Evolutionary conservation across 2,329 filamentous ascomycete species (phyloP).

Genomic region (Ascochyta pisi): DNA sequence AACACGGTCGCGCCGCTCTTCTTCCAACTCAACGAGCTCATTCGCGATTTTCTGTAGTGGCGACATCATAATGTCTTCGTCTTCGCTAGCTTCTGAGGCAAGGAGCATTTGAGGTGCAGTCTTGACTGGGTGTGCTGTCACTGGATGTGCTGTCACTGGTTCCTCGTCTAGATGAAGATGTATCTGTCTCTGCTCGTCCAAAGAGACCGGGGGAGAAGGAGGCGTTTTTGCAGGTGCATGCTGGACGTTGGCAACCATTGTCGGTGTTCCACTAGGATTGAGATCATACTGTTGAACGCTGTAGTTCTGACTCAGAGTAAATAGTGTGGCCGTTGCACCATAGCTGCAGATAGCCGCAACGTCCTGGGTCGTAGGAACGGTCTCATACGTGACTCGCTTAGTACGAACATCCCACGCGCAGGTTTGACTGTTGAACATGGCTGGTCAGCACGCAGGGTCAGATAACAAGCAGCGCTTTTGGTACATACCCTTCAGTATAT

Average conservation of each 20-base stretch:
- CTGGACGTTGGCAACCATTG: conserved; percentile 85
- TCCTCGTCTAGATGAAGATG: conserved; percentile 33
- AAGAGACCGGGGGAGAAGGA: conserved; percentile 81
- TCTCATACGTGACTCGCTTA: conserved; percentile 92
- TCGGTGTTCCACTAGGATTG: conserved; percentile 70
- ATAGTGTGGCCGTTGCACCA: conserved; percentile 87
- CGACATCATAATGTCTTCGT: conserved; percentile 67
- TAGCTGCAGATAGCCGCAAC: conserved; percentile 85
- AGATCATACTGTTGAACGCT: conserved; percentile 96
- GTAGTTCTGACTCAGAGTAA: conserved; percentile 86
- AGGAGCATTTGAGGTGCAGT: conserved; percentile 44
- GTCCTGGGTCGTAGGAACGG: conserved; percentile 82
- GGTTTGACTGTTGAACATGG: conserved; percentile 68
- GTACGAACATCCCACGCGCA: conserved; percentile 96
- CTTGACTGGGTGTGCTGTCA: conserved; percentile 39
- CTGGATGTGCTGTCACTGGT: conserved; percentile 43
- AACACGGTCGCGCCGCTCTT: conserved; percentile 66
- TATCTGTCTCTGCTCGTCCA: conserved; percentile 70
- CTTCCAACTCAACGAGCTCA: conserved; percentile 70
- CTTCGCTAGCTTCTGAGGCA: conserved; percentile 72
- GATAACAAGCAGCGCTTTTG: conserved; percentile 17
- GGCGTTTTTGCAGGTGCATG: conserved; percentile 80
- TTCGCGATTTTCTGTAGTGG: conserved; percentile 77
- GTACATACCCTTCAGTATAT: conserved; percentile 82
- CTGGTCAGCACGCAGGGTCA: conserved; percentile 28